Evolutionary conservation across 176 grass and related monocot genomes (phyloP), one percentile per base, ranked within the genome.

Genomic region (Hyparrhenia diplandra): DNA sequence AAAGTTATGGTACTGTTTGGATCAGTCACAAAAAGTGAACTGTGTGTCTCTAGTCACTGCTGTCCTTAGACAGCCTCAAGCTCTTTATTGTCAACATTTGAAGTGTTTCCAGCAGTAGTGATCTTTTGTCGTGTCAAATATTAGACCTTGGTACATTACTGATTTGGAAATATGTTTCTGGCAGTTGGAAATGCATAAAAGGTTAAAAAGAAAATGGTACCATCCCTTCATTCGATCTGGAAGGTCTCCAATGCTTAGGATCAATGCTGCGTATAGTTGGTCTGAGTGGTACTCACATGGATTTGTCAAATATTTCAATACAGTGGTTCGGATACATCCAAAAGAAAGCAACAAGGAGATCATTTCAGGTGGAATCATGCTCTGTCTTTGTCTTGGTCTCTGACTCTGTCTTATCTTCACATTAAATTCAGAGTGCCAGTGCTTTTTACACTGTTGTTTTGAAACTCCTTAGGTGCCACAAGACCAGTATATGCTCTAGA

Each of bases 301-400:
- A 93, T 82, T 82, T 96, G 13, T 86, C 88, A 30, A 90, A 88
- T 51, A 88, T 67, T 83, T 87, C 88, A 73, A 86, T 93, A 54
- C 90, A 93, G 31, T 97, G 93, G 93, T 97, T 92, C 85, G 93
- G 55, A 77, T 97, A 84, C 88, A 88, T 40, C 85, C 93, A 60
- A 87, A 84, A 75, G 94, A 72, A 78, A 88, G 47, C 84, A 97
- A 89, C 68, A 97, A 88, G 80, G 94, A 97, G 85, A 82, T 90
- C 28, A 97, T 97, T 91, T 91, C 94, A 89, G 94, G 94, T 97
- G 87, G 17, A 58, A 25, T 45, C n/a, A 43, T 67, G 64, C 18
- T 67, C 57, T 73, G 4, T 43, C 36, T 77, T 23, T 23, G 37
- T 73, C 49, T 75, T 18, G 14, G 17, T 47, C 6, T 29, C 14